Evolutionary conservation across 108 stramenopile genomes (phyloP), one percentile per base, ranked within the genome.

Genomic region (Cyclotella atomus): DNA sequence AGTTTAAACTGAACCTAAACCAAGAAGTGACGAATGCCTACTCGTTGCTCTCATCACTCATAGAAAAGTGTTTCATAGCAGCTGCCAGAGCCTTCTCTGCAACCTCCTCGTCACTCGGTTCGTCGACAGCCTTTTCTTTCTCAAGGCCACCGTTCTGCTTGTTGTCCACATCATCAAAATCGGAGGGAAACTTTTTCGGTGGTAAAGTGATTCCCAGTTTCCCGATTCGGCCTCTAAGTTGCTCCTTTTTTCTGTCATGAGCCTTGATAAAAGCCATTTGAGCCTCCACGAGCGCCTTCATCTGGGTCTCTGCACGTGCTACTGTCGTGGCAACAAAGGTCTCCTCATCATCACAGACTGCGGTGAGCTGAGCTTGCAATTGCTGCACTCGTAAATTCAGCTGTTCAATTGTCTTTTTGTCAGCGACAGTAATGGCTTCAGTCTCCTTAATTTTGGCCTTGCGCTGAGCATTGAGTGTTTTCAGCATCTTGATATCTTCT

Each of bases 11-110:
- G n/a, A n/a, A n/a, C n/a, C n/a, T n/a, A n/a, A n/a, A n/a, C n/a
- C n/a, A n/a, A n/a, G n/a, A n/a, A n/a, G n/a, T n/a, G n/a, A n/a
- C n/a, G n/a, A 41, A 6, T 9, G 38, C 38, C 6, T 12, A 9
- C 38, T 52, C 52, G 24, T 23, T 52, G 21, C 23, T 23, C 4
- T 23, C 52, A 2, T 59, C 56, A 4, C 14, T 23, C 25, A 33
- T 34, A 10, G 55, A 0, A 36, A 75, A 61, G 1, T 75, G 74
- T 7, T 52, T 63, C 59, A 46, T 79, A 14, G 77, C 77, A 53
- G 77, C 64, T 12, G 71, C 77, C 57, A 79, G 35, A 44, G 71
- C 77, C 49, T 68, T 62, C 65, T 68, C 59, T 2, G 70, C 66
- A n/a, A 79, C 57, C 33, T 79, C 77, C n/a, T 36, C 34, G 45